phyloP scores from a whole-genome alignment of 768 basidiomycete genomes.

The Tubosaeta brunneosetosa region DNA sequence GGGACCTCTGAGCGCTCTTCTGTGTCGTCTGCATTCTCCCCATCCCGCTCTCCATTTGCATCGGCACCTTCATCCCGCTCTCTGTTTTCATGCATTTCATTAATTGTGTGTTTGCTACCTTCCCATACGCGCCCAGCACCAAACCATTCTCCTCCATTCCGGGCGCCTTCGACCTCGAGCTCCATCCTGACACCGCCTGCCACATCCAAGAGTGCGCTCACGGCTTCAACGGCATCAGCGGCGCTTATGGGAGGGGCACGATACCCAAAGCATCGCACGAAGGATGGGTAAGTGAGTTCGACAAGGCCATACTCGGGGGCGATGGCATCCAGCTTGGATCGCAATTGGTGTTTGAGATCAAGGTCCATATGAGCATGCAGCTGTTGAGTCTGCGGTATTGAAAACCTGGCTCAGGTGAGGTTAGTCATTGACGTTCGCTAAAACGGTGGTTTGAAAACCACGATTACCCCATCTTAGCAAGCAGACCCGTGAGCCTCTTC shows the following conservation, averaged over 20 bases:
- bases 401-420: constrained; percentile 59
- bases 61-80: constrained; percentile 27
- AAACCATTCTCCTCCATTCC: constrained; percentile 96
- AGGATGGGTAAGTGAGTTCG: constrained; percentile 91
- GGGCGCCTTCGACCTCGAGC: constrained; percentile 80
- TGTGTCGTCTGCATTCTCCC: constrained; percentile 27
- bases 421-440: constrained; percentile 3
- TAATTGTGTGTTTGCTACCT: constrained; percentile 36
- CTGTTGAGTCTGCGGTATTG: constrained; percentile 90
- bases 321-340: constrained; percentile 78
- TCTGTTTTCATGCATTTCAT: constrained; percentile 30
- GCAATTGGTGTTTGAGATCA: constrained; percentile 78
- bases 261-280: constrained; percentile 89
- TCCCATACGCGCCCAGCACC: constrained; percentile 81
- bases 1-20: constrained; percentile 47
- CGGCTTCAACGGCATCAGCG: constrained; percentile 88
- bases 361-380: constrained; percentile 95
- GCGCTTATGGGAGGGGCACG: constrained; percentile 84
- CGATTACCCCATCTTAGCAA: constrained; percentile 97
- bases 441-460: constrained; percentile 1
- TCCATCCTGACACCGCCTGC: constrained; percentile 89
- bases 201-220: constrained; percentile 83
- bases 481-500: constrained; percentile 80
- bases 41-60: constrained; percentile 21
- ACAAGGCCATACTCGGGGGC: constrained; percentile 94